Conservation (phyloP, 306 rosid species). For the Hylodesmum podocarpum region DNA sequence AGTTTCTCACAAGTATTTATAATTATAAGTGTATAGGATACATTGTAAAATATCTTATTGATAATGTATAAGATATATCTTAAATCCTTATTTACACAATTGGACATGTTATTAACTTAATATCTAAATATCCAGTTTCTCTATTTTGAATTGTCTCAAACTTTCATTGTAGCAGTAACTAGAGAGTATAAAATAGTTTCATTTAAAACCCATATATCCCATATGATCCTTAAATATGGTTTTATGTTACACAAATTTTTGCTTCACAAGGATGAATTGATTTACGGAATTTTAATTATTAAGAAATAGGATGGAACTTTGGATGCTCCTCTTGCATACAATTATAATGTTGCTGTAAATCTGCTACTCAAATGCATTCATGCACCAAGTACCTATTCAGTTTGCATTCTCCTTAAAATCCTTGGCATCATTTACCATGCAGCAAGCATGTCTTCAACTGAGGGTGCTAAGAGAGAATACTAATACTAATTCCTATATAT, state of each 20-base stretch:
- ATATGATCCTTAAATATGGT: background rate
- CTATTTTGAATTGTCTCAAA: background rate
- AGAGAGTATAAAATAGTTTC: background rate
- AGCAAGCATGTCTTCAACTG: background rate
- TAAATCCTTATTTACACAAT: background rate
- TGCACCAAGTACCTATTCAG: constrained; percentile 39
- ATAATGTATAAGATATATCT: too few species aligned
- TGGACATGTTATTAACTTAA: background rate
- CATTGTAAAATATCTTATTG: too few species aligned
- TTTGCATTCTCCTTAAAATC: constrained; percentile 23
- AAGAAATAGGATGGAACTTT: background rate
- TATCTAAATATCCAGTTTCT: background rate
- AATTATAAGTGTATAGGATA: too few species aligned
- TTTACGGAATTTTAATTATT: background rate
- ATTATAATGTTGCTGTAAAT: constrained; percentile 40
- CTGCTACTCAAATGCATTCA: constrained; percentile 43
- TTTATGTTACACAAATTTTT: background rate
- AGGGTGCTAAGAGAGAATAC: background rate
- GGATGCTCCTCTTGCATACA: constrained; percentile 26
- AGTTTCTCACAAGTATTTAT: too few species aligned
- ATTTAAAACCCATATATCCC: background rate
- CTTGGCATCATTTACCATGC: constrained; percentile 16
- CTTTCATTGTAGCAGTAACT: background rate
- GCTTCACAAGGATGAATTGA: background rate
- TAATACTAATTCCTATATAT: constrained; percentile 6